phyloP scores from a whole-genome alignment of 345 rosid species.

The Eucalyptus brandiana region DNA sequence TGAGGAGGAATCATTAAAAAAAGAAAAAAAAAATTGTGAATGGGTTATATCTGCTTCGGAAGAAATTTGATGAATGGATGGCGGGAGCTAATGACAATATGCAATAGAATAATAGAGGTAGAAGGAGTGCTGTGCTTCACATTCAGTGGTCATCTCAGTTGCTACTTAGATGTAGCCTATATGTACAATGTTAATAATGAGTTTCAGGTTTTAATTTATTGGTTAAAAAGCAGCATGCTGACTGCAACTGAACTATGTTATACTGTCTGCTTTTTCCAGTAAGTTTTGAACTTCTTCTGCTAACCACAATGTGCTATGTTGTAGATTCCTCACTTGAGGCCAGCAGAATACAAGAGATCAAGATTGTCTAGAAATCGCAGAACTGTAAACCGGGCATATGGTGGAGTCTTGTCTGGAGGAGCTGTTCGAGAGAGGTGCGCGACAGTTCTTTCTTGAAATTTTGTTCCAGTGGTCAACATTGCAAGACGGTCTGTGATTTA shows the following conservation, averaged over 20 bases:
- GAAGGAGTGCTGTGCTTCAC: background rate
- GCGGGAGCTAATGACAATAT: background rate
- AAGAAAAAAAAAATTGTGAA: background rate
- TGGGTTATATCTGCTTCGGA: background rate
- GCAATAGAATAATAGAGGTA: background rate
- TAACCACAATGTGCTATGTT: background rate
- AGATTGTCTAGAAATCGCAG: background rate
- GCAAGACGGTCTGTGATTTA: background rate
- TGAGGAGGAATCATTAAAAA: background rate
- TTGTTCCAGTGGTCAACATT: background rate
- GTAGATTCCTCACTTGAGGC: conserved; percentile 51
- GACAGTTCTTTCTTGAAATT: background rate
- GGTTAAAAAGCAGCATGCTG: background rate
- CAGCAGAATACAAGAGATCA: background rate
- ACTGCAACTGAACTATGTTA: background rate
- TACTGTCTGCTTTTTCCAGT: background rate
- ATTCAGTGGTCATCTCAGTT: background rate
- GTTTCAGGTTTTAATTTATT: background rate
- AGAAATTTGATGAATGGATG: background rate
- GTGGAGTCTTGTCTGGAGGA: conserved; percentile 14
- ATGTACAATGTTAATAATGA: background rate
- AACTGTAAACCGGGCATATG: background rate
- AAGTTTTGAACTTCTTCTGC: background rate
- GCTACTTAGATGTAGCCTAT: background rate
- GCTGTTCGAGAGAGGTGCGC: conserved; percentile 74